Conservation (phyloP, 306 rosid species). For the Dicorynia guianensis region DNA sequence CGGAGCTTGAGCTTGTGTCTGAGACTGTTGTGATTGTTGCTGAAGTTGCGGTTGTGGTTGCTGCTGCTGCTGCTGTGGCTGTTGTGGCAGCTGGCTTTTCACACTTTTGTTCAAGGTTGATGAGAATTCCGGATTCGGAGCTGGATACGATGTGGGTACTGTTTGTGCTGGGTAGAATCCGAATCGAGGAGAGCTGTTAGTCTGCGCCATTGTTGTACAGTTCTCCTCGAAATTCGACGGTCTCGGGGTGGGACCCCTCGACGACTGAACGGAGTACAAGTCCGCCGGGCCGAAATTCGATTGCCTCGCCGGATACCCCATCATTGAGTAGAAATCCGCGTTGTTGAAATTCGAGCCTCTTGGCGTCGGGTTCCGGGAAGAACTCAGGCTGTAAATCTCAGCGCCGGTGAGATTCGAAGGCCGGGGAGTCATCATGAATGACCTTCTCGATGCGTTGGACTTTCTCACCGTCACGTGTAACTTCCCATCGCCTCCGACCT, state of each 20-base stretch:
- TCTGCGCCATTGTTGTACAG: conserved; percentile 43
- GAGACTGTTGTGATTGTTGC: conserved; percentile 21
- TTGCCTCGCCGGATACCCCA: conserved; percentile 76
- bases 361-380: conserved; percentile 91
- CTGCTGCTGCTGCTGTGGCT: conserved; percentile 19
- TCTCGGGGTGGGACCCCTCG: conserved; percentile 84
- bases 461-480: conserved; percentile 91
- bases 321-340: conserved; percentile 88
- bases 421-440: conserved; percentile 81
- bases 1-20: conserved; percentile 6
- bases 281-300: conserved; percentile 82
- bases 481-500: conserved; percentile 88
- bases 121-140: conserved; percentile 91
- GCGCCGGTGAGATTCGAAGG: conserved; percentile 97
- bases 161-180: conserved; percentile 75
- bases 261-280: conserved; percentile 84
- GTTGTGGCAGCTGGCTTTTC: conserved; percentile 36
- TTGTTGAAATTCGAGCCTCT: conserved; percentile 91
- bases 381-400: conserved; percentile 91
- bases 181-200: conserved; percentile 55
- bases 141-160: conserved; percentile 61
- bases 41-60: conserved; percentile 40
- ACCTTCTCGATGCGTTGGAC: conserved; percentile 82
- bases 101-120: conserved; percentile 52
- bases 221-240: conserved; percentile 93